Evolutionary conservation across 805 yeast genomes (phyloP).

Genomic region (Tetrapisispora namnaoensis): DNA sequence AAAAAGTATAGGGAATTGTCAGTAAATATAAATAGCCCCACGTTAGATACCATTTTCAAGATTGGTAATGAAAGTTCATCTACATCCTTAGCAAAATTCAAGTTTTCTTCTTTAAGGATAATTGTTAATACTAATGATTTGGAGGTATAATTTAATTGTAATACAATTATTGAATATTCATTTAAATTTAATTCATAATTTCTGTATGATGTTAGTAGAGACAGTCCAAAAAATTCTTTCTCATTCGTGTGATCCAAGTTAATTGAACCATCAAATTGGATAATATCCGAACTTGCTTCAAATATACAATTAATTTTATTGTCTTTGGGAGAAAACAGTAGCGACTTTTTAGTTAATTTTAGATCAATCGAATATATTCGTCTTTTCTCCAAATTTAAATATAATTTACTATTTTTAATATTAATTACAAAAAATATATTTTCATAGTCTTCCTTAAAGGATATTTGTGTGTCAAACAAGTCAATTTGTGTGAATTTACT

Average conservation of each 20-base stretch:
- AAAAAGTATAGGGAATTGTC: slow-evolving; percentile 7
- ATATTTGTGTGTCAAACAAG: slow-evolving; percentile 6
- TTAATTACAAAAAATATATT: slow-evolving; percentile 5
- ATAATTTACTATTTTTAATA: slow-evolving; percentile 6
- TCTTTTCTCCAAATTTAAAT: slow-evolving; percentile 9
- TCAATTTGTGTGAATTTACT: slow-evolving; percentile 8
- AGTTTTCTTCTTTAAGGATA: not conserved
- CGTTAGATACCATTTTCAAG: slow-evolving; percentile 11
- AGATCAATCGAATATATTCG: slow-evolving; percentile 7
- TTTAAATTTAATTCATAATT: not conserved
- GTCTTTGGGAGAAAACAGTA: slow-evolving; percentile 5
- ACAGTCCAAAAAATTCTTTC: slow-evolving; percentile 1
- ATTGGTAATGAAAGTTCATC: not conserved
- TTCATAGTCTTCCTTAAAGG: not conserved
- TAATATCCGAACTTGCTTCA: slow-evolving; percentile 4
- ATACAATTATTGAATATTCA: not conserved
- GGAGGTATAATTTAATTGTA: not conserved
- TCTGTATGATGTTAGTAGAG: not conserved
- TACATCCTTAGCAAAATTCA: not conserved
- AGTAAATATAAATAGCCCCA: slow-evolving; percentile 17
- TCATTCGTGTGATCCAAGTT: slow-evolving; percentile 3
- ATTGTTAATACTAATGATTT: not conserved
- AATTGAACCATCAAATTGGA: slow-evolving; percentile 4
- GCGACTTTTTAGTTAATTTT: not conserved
- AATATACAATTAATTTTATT: not conserved